Evolutionary conservation across 1,284 basidiomycete genomes (phyloP), one percentile per base, ranked within the genome.

Genomic region (Cutaneotrichosporon cavernicola): DNA sequence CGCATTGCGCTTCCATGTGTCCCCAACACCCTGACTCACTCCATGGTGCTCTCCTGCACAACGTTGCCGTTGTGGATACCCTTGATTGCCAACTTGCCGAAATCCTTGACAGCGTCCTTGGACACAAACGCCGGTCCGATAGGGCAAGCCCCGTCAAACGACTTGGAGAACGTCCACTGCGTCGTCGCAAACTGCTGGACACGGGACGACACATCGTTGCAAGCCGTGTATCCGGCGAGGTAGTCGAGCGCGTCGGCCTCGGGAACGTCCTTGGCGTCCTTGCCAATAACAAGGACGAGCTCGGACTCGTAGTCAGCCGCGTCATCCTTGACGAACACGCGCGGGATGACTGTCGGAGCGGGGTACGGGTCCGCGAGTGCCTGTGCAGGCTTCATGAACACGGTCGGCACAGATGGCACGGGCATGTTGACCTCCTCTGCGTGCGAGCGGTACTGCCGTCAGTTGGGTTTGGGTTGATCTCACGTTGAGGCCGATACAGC

Each of bases 271-370:
- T 89, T 91, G 36, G 88, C 88, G 0, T 87, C 79, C 74, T 89
- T 90, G 34, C 91, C 91, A 40, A 97, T 90, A 59, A 96, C 88
- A 62, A 95, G 85, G 38, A 87, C 90, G 14, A 97, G 81, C 73
- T 97, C 93, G 56, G 91, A 88, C 76, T 97, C 93, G 73, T 92
- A 96, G 79, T 97, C 93, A 0, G 90, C 86, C 26, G 88, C 83
- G 2, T 87, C 84, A 30, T 91, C 91, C 70, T 88, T 86, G 1
- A 87, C 86, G 56, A 84, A 70, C 5, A 70, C 62, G 57, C 69
- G 72, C 31, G 78, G 78, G 16, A 80, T 65, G 18, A 75, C 65
- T 8, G 71, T 72, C 5, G 72, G 70, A 2, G 72, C 70, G 11
- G 78, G 76, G 61, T 58, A 74, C 0, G 78, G 78, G 58, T 74